phyloP scores from a whole-genome alignment of 306 rosid species.

The Lithocarpus polystachyus region DNA sequence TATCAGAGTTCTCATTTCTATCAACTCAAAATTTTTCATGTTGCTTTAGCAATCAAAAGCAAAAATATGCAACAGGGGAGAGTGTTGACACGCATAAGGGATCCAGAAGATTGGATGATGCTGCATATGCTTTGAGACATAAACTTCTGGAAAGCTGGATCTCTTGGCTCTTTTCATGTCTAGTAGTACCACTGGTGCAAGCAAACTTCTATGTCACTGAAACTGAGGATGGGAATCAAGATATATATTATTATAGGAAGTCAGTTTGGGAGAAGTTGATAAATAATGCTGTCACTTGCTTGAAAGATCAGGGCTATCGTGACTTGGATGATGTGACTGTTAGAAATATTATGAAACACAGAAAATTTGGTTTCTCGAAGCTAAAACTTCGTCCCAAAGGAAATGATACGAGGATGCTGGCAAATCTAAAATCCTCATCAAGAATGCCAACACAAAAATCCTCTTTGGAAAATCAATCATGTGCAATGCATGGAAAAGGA shows the following conservation, averaged over 20 bases:
- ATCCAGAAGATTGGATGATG: constrained; percentile 29
- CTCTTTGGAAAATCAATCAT: constrained; percentile 21
- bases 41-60: constrained; percentile 27
- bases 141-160: constrained; percentile 80
- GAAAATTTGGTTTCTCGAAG: constrained; percentile 88
- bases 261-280: constrained; percentile 73
- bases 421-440: constrained; percentile 76
- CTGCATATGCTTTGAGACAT: constrained; percentile 36
- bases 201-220: constrained; percentile 88
- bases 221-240: constrained; percentile 66
- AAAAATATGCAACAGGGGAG: constrained; percentile 26
- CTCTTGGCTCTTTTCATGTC: constrained; percentile 68
- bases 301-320: constrained; percentile 46
- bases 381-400: constrained; percentile 82
- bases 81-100: constrained; percentile 19
- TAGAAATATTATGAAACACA: constrained; percentile 47
- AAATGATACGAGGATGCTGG: constrained; percentile 76
- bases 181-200: constrained; percentile 76
- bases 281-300: constrained; percentile 42
- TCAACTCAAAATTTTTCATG: constrained; percentile 40
- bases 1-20: constrained; percentile 60
- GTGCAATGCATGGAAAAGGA: constrained; percentile 19
- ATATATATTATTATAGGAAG: constrained; percentile 66
- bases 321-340: constrained; percentile 54
- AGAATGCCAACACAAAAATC: constrained; percentile 39